These are phyloP conservation scores for Vanrija pseudolonga DNA, from an alignment of 1,284 basidiomycete genomes.

Conservation along the genomic window DNA sequence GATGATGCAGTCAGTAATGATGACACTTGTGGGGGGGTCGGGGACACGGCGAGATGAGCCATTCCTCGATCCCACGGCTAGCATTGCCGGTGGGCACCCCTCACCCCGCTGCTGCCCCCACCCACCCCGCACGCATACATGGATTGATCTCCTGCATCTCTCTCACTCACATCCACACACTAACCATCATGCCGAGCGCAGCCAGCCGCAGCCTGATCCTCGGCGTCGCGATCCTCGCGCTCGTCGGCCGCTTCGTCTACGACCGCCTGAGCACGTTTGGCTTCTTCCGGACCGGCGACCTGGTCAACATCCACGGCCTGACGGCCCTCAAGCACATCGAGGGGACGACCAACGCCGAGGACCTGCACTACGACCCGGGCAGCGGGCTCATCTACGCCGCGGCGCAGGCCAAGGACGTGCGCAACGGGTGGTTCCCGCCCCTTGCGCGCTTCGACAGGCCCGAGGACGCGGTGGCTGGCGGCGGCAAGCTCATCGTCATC, in stretches of 20 bases:
- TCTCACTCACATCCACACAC: too few species aligned
- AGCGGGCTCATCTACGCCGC: conserved; percentile 12
- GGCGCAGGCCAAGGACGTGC: conserved; percentile 8
- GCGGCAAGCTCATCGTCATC: conserved; percentile 21
- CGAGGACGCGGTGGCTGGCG: conserved; percentile 1
- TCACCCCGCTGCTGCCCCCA: too few species aligned
- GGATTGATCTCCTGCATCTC: too few species aligned
- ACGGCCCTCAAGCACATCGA: conserved; percentile 5
- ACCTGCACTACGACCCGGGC: conserved; percentile 9
- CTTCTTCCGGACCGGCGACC: conserved; percentile 6
- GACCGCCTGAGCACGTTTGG: conserved; percentile 11
- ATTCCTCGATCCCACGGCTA: too few species aligned
- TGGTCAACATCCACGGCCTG: neutral
- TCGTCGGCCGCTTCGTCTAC: conserved; percentile 3
- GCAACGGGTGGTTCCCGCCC: conserved; percentile 38
- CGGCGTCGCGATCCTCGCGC: conserved; percentile 1
- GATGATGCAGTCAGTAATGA: too few species aligned
- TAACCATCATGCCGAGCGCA: conserved; percentile 2
- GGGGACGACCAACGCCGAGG: conserved; percentile 15
- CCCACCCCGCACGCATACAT: too few species aligned
- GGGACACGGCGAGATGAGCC: too few species aligned
- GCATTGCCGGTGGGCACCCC: too few species aligned
- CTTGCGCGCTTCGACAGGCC: conserved; percentile 15
- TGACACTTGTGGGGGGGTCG: too few species aligned
- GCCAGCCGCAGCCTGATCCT: neutral